phyloP scores from a whole-genome alignment of 2,329 filamentous ascomycete species.

The Ceratocystis huliohia region DNA sequence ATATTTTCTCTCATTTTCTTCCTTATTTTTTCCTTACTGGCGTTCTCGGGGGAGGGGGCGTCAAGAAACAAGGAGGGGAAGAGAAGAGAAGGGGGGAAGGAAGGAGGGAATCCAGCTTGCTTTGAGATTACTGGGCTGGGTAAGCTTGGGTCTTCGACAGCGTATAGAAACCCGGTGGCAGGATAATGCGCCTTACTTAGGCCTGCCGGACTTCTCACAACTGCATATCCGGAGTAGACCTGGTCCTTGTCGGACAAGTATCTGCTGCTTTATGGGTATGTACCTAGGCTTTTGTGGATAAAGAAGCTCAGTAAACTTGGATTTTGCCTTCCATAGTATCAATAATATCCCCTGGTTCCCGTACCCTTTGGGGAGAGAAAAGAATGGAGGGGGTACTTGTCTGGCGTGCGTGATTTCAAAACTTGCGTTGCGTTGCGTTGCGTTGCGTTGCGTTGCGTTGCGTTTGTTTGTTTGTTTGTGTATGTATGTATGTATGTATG shows the following conservation, averaged over 20 bases:
- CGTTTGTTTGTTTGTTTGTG: not conserved
- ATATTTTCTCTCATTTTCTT: not conserved
- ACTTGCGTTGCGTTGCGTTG: too few species aligned
- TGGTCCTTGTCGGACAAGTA: not conserved
- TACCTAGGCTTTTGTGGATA: too few species aligned
- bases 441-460: too few species aligned
- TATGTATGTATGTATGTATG: not conserved
- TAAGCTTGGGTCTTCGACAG: not conserved
- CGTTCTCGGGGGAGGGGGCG: not conserved
- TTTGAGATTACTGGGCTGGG: not conserved
- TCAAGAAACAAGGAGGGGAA: too few species aligned
- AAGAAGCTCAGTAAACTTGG: not conserved
- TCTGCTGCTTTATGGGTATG: not conserved
- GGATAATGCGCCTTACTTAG: not conserved
- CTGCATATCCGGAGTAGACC: constrained; percentile 6
- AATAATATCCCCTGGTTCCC: not conserved
- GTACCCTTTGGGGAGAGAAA: too few species aligned
- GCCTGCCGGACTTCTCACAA: not conserved
- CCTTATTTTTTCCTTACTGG: not conserved
- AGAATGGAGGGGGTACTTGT: too few species aligned
- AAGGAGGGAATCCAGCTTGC: not conserved
- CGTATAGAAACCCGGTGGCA: not conserved
- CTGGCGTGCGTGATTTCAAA: too few species aligned
- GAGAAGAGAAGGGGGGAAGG: not conserved
- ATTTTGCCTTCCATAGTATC: not conserved